These are phyloP conservation scores for Leishmania turanica DNA, from an alignment of 208 protist genomes.

Conservation along the genomic window DNA sequence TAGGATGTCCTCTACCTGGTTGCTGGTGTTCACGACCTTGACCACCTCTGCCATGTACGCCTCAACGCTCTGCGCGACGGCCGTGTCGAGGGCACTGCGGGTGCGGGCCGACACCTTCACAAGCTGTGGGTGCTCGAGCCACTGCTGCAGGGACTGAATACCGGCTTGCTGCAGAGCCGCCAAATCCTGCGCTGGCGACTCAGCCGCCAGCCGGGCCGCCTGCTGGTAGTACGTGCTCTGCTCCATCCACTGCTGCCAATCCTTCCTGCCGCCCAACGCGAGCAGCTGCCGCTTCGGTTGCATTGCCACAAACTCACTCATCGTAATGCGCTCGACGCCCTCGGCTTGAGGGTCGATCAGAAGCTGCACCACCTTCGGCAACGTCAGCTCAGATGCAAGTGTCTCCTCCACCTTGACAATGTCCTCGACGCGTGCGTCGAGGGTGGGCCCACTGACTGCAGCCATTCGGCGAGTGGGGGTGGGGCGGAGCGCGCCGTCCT, in stretches of 20 bases:
- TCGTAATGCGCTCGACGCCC: slow-evolving; percentile 68
- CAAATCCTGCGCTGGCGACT: slow-evolving; percentile 67
- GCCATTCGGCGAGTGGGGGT: slow-evolving; percentile 36
- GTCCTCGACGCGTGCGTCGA: slow-evolving; percentile 74
- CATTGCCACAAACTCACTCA: slow-evolving; percentile 78
- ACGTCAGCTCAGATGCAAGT: slow-evolving; percentile 46
- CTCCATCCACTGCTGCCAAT: slow-evolving; percentile 78
- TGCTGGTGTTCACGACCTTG: slow-evolving; percentile 65
- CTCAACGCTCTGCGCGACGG: slow-evolving; percentile 72
- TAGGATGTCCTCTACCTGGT: slow-evolving; percentile 39
- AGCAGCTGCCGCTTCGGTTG: slow-evolving; percentile 75
- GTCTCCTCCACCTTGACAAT: slow-evolving; percentile 65
- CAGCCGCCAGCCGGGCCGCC: slow-evolving; percentile 55
- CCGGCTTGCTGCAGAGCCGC: slow-evolving; percentile 69
- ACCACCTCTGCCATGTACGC: slow-evolving; percentile 72
- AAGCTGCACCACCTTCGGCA: slow-evolving; percentile 72
- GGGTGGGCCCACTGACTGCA: slow-evolving; percentile 33
- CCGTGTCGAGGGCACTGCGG: slow-evolving; percentile 74
- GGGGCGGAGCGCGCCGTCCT: slow-evolving; percentile 26
- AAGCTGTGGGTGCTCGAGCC: slow-evolving; percentile 73
- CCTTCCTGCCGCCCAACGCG: slow-evolving; percentile 56
- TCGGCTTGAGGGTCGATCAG: slow-evolving; percentile 78
- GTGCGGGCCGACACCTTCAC: slow-evolving; percentile 77
- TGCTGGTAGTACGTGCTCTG: slow-evolving; percentile 78
- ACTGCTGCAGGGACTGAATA: slow-evolving; percentile 79